phyloP scores from a whole-genome alignment of 164 flowering plant species.

The Vitis amurensis region DNA sequence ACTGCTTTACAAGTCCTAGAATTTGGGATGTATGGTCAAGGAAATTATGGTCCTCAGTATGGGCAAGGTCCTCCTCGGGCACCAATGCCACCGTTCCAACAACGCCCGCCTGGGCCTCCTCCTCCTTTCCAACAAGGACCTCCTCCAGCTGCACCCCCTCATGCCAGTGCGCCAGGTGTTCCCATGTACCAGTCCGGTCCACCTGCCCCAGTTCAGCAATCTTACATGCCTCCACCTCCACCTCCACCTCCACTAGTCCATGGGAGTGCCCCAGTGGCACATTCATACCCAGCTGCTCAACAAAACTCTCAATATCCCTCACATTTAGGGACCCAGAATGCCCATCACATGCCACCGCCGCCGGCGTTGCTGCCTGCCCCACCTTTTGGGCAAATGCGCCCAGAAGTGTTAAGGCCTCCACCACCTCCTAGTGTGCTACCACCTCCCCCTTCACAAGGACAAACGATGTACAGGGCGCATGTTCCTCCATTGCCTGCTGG shows the following conservation, averaged over 20 bases:
- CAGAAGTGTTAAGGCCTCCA: conserved; percentile 18
- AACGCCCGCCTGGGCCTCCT: conserved; percentile 20
- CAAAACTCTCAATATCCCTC: conserved; percentile 28
- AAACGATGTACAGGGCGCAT: conserved; percentile 24
- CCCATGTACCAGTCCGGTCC: conserved; percentile 21
- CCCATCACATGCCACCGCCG: conserved; percentile 21
- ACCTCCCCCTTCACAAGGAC: conserved; percentile 46
- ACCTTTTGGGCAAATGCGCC: conserved; percentile 23
- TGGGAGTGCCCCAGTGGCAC: conserved; percentile 21
- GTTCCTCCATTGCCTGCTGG: conserved; percentile 24
- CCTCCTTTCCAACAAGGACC: conserved; percentile 33
- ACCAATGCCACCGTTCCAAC: conserved; percentile 26
- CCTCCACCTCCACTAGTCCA: conserved; percentile 12
- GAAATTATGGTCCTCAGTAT: conserved; percentile 41
- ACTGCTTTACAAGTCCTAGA: neutral
- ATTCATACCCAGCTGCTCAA: conserved; percentile 25
- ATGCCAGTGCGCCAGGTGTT: conserved; percentile 19
- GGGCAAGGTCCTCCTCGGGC: conserved; percentile 36
- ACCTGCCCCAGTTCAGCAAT: conserved; percentile 19
- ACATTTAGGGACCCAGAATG: conserved; percentile 25
- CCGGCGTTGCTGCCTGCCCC: conserved; percentile 1
- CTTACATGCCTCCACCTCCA: conserved; percentile 24
- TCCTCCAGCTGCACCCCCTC: conserved; percentile 12
- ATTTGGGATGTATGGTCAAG: conserved; percentile 48
- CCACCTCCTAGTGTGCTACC: conserved; percentile 39